Conservation (phyloP, 148 eudicot genomes). For the Tetragonia tetragonoides region DNA sequence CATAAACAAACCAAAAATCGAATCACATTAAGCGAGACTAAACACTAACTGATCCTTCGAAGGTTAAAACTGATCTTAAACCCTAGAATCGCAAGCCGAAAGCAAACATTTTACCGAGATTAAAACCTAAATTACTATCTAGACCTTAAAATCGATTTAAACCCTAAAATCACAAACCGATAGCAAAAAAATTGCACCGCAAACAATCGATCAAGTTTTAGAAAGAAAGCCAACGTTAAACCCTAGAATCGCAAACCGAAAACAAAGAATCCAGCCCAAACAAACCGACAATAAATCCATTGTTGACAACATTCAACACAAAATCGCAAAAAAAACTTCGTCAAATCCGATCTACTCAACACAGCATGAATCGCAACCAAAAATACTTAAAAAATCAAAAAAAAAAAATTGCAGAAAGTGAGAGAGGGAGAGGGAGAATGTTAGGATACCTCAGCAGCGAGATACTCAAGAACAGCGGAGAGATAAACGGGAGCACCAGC, state of each 20-base stretch:
- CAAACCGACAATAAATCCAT: too few relatives aligned
- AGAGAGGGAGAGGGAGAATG: background rate
- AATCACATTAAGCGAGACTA: too few relatives aligned
- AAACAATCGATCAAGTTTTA: too few relatives aligned
- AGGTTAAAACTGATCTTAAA: background rate
- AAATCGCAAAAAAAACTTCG: too few relatives aligned
- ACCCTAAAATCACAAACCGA: too few relatives aligned
- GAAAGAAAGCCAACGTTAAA: background rate
- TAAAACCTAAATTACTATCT: too few relatives aligned
- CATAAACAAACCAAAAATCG: too few relatives aligned
- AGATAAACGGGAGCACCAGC: constrained; percentile 54
- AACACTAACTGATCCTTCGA: too few relatives aligned
- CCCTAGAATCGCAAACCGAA: background rate
- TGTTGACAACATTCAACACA: background rate
- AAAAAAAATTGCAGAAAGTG: background rate
- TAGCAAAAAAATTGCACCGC: too few relatives aligned
- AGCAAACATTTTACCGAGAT: too few relatives aligned
- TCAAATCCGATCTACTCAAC: background rate
- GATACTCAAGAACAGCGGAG: constrained; percentile 49
- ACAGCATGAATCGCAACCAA: background rate
- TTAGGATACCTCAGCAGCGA: constrained; percentile 42
- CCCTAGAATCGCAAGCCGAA: background rate
- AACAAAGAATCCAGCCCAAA: too few relatives aligned
- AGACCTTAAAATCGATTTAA: too few relatives aligned
- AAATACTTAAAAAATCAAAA: background rate